phyloP scores from a whole-genome alignment of 192 early-diverging fungal species.

The Chytriomyces hyalinus region DNA sequence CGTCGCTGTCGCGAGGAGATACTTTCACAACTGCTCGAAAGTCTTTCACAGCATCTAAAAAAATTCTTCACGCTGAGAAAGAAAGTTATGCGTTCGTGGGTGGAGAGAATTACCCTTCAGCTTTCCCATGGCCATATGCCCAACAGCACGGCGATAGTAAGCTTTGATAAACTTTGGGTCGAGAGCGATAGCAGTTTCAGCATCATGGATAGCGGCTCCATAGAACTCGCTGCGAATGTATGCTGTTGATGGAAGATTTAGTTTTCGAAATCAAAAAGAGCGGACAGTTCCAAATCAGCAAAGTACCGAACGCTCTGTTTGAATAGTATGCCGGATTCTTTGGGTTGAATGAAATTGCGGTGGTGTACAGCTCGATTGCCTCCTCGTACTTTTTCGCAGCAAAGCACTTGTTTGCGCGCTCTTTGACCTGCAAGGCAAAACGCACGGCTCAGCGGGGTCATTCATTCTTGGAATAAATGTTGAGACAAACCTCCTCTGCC shows the following conservation, averaged over 20 bases:
- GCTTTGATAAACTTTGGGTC: conserved; percentile 88
- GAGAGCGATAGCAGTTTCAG: conserved; percentile 79
- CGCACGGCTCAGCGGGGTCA: background rate
- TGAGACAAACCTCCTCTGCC: conserved; percentile 43
- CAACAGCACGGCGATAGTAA: conserved; percentile 91
- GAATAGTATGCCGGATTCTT: conserved; percentile 85
- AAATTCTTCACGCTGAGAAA: background rate
- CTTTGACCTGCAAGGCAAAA: conserved; percentile 55
- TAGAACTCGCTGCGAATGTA: conserved; percentile 87
- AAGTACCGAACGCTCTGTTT: conserved; percentile 81
- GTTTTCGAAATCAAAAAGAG: background rate
- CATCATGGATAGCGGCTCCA: conserved; percentile 73
- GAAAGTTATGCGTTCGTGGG: background rate
- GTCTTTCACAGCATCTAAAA: conserved; percentile 59
- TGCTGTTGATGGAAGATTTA: conserved; percentile 45
- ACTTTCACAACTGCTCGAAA: conserved; percentile 70
- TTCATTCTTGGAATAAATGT: background rate
- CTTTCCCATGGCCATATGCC: conserved; percentile 82
- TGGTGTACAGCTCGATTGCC: conserved; percentile 90
- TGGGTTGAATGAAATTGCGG: conserved; percentile 85
- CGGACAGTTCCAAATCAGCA: background rate
- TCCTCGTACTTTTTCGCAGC: conserved; percentile 74
- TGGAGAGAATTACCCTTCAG: conserved; percentile 65
- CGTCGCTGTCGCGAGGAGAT: conserved; percentile 81
- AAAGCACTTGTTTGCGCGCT: conserved; percentile 73